Evolutionary conservation across 495 filamentous ascomycete genomes (phyloP).

Genomic region (Geoglossum glabrum): DNA sequence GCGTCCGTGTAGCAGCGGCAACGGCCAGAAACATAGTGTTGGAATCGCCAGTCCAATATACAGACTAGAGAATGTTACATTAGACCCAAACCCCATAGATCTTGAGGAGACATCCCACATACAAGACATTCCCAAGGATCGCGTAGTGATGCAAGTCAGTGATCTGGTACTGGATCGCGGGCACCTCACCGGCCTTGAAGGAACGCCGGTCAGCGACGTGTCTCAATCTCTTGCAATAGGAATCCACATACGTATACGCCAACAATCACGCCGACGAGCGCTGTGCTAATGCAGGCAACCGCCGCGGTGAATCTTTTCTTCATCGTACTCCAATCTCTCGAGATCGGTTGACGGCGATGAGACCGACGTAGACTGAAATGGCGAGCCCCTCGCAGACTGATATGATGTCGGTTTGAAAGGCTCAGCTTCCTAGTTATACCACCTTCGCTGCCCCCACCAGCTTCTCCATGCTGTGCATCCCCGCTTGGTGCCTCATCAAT

Average conservation of each 20-base stretch:
- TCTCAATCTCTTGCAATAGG: constrained; percentile 1
- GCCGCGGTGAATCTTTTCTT: constrained; percentile 46
- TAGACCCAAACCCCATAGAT: background rate
- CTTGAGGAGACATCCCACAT: constrained; percentile 4
- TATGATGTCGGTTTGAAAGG: constrained; percentile 15
- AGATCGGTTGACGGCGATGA: constrained; percentile 28
- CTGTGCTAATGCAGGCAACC: constrained; percentile 50
- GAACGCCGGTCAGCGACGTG: background rate
- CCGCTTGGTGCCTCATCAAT: background rate
- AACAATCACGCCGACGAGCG: constrained; percentile 42
- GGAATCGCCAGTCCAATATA: constrained; percentile 47
- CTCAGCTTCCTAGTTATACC: constrained; percentile 4
- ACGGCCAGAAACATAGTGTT: constrained; percentile 48
- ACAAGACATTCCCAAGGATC: constrained; percentile 51
- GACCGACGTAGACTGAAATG: constrained; percentile 32
- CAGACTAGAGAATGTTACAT: constrained; percentile 18
- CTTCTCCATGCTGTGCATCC: background rate
- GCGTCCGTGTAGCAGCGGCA: constrained; percentile 55
- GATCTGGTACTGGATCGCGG: constrained; percentile 53
- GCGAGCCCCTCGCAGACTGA: constrained; percentile 17
- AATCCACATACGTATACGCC: constrained; percentile 39
- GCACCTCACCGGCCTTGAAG: constrained; percentile 38
- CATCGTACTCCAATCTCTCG: constrained; percentile 40
- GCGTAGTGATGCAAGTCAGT: constrained; percentile 41
- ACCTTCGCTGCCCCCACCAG: background rate